Evolutionary conservation across 179 eudicot species (phyloP), one percentile per base, ranked within the genome.

Genomic region (Heliamphora pulchella): DNA sequence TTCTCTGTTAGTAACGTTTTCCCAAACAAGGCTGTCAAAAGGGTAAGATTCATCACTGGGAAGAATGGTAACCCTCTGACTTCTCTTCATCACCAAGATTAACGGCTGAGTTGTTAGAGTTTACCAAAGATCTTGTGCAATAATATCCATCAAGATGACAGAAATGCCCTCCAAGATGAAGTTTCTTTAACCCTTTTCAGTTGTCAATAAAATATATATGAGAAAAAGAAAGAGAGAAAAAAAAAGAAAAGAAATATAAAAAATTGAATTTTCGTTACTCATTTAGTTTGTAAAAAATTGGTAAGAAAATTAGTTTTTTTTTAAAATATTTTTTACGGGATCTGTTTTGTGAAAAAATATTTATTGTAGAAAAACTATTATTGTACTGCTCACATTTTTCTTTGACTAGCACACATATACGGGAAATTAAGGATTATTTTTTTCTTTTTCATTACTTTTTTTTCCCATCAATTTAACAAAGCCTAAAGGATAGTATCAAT

Each of bases 81-180:
- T n/a, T 9, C 10, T 57, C 50, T 74, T 14, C 7, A 50, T 46
- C 22, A 41, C 78, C 67, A 57, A 75, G 67, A 58, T 58, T 75
- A 75, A 75, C 78, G 78, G 78, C 61, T 61, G 68, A 59, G 44
- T 76, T 65, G 22, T 41, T 73, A 75, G 62, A n/a, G 50, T 17
- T 43, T 57, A 58, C 41, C 68, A 59, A 8, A 55, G 13, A 15
- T 57, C 50, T 5, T 43, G 5, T 15, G 31, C 14, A 17, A 41
- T 15, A 8, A 1, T 2, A 65, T 31, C 31, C 31, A 65, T 10
- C 18, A 41, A 44, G 13, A 41, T 46, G 44, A 20, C 68, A 0
- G 2, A 46, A 59, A 76, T 43, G 22, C 13, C 67, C 67, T 18
- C 55, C 41, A 41, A 61, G 9, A 59, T 8, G n/a, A 2, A 68